Base-by-base conservation (phyloP, 1,139 yeast genomes). In the Yamadazyma trypodendri region DNA sequence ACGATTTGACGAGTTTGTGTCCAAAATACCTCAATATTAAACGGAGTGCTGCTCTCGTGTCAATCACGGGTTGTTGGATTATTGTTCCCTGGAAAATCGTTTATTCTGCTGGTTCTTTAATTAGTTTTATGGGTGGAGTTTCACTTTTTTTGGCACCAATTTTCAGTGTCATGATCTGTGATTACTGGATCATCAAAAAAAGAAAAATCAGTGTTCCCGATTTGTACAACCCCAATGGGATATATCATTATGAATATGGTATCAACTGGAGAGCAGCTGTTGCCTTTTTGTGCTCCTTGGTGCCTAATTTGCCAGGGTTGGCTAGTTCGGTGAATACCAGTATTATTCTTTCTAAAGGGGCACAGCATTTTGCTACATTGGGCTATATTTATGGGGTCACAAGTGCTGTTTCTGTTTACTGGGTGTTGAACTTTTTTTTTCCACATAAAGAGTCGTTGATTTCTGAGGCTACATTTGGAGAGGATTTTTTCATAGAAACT, bases 1-100 rank as follows among this genome's bases (percentile, higher is more conserved):
- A 72, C 62, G 79, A 75, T 52, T 51, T 74, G 36, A 63, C 77
- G 6, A 76, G 78, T 35, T 46, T 74, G 21, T 55, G 65, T 31
- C 80, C 80, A 24, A 65, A 59, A 42, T 76, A 71, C 51, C 61
- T 77, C 49, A 72, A 73, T 42, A 74, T 77, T 43, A 61, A 62
- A 43, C 61, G 82, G 44, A 81, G 81, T 47, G 72, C 77, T 9
- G 42, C 68, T 6, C 43, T 72, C 13, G 60, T 71, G 29, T 73
- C 77, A 2, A 37, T 63, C 31, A 42, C 55, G 11, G 54, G 63
- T 10, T 63, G 63, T 25, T 58, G 67, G 61, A 50, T 56, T 16
- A 55, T 63, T 42, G 63, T 63, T 38, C 69, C 70, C 18, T 65
- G 71, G 72, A 38, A 44, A 29, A 46, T 46, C 18, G 48, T 42